Evolutionary conservation across 75 land plant species (phyloP).

Genomic region (Cunninghamia lanceolata): DNA sequence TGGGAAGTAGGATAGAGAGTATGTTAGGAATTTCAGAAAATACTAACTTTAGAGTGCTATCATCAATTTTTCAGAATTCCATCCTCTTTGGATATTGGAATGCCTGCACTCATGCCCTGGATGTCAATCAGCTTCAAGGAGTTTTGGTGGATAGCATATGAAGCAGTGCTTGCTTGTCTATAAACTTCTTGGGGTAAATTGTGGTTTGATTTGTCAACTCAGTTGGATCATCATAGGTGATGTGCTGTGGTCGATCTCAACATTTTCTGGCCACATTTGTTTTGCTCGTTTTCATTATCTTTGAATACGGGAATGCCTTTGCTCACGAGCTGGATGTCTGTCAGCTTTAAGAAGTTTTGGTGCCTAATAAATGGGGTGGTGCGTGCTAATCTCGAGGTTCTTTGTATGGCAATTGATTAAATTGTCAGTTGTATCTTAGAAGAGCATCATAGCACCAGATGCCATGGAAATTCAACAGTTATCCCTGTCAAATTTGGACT

Average conservation of each 20-base stretch:
- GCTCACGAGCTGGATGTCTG: conserved; percentile 48
- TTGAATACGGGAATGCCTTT: conserved; percentile 40
- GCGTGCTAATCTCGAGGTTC: conserved; percentile 5
- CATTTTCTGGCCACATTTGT: not conserved
- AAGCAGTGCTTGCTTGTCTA: conserved; percentile 37
- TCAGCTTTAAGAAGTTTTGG: conserved; percentile 58
- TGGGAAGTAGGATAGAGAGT: not conserved
- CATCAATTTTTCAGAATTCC: conserved; percentile 45
- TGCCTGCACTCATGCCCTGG: conserved; percentile 65
- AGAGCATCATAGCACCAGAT: not conserved
- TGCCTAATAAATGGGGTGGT: conserved; percentile 49
- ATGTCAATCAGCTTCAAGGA: conserved; percentile 43
- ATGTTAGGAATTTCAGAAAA: not conserved
- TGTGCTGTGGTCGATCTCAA: not conserved
- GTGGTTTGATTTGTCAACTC: not conserved
- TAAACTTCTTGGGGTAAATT: not conserved
- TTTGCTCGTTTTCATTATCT: conserved; percentile 15
- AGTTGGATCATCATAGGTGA: not conserved
- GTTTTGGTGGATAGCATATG: conserved; percentile 70
- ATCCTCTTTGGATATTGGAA: conserved; percentile 33
- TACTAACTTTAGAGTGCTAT: not conserved
- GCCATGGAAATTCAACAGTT: not conserved
- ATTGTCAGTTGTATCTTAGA: not conserved
- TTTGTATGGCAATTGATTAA: not conserved
- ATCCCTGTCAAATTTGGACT: not conserved